phyloP scores from a whole-genome alignment of 345 rosid genomes.

The Garcia nutans region DNA sequence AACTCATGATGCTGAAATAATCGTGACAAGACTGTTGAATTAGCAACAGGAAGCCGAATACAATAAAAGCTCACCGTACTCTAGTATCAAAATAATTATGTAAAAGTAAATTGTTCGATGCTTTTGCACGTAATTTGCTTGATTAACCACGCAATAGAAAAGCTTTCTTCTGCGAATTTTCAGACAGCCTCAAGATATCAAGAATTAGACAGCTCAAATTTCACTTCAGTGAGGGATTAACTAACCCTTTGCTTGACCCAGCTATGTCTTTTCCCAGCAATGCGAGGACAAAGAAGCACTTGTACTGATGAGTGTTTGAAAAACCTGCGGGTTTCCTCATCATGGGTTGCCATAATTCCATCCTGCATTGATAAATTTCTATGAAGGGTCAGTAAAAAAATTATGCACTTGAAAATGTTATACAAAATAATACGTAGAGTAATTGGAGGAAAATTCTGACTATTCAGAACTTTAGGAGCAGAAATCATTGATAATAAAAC shows the following conservation, averaged over 20 bases:
- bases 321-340: constrained; percentile 92
- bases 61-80: neutral
- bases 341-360: constrained; percentile 95
- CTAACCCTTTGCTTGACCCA: constrained; percentile 86
- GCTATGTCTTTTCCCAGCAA: constrained; percentile 91
- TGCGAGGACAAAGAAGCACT: constrained; percentile 87
- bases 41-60: too few species aligned
- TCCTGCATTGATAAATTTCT: constrained; percentile 52
- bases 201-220: constrained; percentile 3
- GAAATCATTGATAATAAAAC: neutral
- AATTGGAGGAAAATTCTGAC: neutral
- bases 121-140: neutral
- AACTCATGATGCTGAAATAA: neutral
- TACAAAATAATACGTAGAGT: neutral
- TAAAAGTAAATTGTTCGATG: neutral
- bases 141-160: neutral
- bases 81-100: neutral
- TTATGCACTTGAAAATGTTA: neutral
- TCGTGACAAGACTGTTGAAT: neutral
- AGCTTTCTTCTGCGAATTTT: neutral
- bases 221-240: neutral
- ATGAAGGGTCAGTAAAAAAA: constrained; percentile 4
- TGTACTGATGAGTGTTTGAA: constrained; percentile 93
- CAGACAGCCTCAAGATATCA: neutral
- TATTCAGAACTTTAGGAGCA: neutral